Evolutionary conservation across 2,329 filamentous ascomycete species (phyloP).

Genomic region (Sporothrix mexicana): DNA sequence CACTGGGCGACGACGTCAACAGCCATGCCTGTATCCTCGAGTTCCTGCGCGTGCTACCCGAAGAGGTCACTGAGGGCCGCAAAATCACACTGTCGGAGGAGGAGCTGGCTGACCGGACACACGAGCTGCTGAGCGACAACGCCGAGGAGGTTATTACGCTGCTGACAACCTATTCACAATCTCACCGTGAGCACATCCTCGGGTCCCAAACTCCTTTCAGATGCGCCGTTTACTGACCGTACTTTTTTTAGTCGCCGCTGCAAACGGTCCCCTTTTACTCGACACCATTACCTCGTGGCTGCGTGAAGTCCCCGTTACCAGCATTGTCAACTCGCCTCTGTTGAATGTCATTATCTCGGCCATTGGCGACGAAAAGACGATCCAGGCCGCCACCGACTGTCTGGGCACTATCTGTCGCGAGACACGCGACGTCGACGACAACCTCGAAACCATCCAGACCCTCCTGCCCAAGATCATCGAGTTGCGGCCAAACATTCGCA

Average conservation of each 20-base stretch:
- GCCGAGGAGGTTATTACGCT: constrained; percentile 84
- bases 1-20: constrained; percentile 75
- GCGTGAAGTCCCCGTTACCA: constrained; percentile 83
- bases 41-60: constrained; percentile 93
- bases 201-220: not conserved
- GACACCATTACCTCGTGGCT: constrained; percentile 98
- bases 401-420: constrained; percentile 90
- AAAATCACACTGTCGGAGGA: constrained; percentile 99
- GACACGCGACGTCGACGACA: constrained; percentile 92
- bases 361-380: constrained; percentile 74
- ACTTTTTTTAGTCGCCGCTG: constrained; percentile 53
- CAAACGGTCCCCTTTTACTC: constrained; percentile 86
- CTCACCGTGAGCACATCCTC: constrained; percentile 87
- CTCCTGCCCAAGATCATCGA: constrained; percentile 82
- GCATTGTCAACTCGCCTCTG: constrained; percentile 84
- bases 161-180: constrained; percentile 88
- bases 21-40: constrained; percentile 89
- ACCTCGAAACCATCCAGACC: constrained; percentile 76
- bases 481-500: constrained; percentile 75
- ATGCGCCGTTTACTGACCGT: no score
- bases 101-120: constrained; percentile 83
- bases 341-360: constrained; percentile 81
- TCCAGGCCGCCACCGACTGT: constrained; percentile 89
- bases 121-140: constrained; percentile 89
- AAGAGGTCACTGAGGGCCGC: constrained; percentile 98